Percentiles rank a stretch among this genome's conserved stretches.
Conservation (phyloP, 2,329 filamentous ascomycete species). For the Xylariaceae sp. region DNA sequence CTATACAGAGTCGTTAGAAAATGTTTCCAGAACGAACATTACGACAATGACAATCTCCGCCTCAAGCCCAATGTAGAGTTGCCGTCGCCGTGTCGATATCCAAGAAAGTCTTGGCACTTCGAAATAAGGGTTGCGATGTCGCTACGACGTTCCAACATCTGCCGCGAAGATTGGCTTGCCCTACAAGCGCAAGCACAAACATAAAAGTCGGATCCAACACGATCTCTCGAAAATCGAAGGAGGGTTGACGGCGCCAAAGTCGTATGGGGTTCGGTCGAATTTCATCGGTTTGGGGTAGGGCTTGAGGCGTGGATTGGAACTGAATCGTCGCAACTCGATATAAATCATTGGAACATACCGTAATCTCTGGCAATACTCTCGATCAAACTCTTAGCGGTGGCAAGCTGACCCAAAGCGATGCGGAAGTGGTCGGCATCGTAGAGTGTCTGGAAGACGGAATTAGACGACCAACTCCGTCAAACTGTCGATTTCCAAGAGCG, state of each 20-base stretch:
- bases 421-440: conserved; percentile 98
- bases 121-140: neutral
- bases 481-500: neutral
- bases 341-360: conserved; percentile 13
- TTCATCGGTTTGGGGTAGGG: neutral
- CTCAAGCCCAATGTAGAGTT: neutral
- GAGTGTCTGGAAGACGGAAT: conserved; percentile 60
- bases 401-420: conserved; percentile 92
- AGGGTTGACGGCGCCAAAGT: neutral
- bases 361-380: conserved; percentile 96
- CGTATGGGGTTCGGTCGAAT: neutral
- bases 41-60: neutral
- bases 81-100: neutral
- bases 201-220: neutral
- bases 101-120: neutral
- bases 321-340: neutral
- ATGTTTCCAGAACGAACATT: neutral
- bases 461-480: neutral
- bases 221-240: no score
- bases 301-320: neutral
- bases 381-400: conserved; percentile 91
- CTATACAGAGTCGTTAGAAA: conserved; percentile 32
- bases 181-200: neutral
- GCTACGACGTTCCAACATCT: neutral
- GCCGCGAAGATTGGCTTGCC: neutral